Percentiles rank a stretch among this genome's conserved stretches.
Conservation (phyloP, 257 asterid genomes). For the Jasminum sambac region DNA sequence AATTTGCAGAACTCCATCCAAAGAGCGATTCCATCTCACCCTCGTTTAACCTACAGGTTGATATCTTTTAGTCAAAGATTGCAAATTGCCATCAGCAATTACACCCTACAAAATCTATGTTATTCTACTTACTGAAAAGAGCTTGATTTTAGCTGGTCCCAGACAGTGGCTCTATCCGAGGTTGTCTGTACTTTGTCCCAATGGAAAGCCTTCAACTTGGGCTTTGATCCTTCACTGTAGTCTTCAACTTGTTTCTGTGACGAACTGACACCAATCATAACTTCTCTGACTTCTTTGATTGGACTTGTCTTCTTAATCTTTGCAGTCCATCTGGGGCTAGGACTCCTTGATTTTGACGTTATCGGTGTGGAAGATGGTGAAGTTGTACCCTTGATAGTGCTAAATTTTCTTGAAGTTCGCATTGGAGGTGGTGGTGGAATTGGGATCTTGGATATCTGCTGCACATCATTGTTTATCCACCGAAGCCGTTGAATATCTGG, state of each 20-base stretch:
- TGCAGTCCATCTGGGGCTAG: conserved; percentile 37
- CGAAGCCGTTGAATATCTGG: conserved; percentile 71
- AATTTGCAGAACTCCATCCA: conserved; percentile 63
- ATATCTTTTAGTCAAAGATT: conserved; percentile 19
- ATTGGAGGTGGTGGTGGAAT: conserved; percentile 53
- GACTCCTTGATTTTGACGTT: conserved; percentile 37
- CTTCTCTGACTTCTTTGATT: conserved; percentile 39
- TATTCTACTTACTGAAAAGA: conserved; percentile 84
- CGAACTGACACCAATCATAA: conserved; percentile 29
- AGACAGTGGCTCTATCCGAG: conserved; percentile 84
- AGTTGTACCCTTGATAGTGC: conserved; percentile 26
- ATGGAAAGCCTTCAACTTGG: conserved; percentile 85
- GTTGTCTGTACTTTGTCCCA: conserved; percentile 99
- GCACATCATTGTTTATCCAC: conserved; percentile 51
- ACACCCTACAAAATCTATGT: conserved; percentile 3
- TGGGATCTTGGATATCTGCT: conserved; percentile 30
- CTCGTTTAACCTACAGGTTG: conserved; percentile 71
- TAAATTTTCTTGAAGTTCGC: conserved; percentile 37
- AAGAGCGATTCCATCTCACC: conserved; percentile 95
- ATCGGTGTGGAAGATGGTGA: conserved; percentile 33
- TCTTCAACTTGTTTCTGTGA: conserved; percentile 42
- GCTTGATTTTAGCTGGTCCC: conserved; percentile 94
- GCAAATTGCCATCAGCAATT: not conserved
- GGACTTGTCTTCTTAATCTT: conserved; percentile 30
- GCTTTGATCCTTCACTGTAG: conserved; percentile 64